Evolutionary conservation across 2,329 filamentous ascomycete genomes (phyloP), one percentile per base, ranked within the genome.

Genomic region (Paecilomyces niveus): DNA sequence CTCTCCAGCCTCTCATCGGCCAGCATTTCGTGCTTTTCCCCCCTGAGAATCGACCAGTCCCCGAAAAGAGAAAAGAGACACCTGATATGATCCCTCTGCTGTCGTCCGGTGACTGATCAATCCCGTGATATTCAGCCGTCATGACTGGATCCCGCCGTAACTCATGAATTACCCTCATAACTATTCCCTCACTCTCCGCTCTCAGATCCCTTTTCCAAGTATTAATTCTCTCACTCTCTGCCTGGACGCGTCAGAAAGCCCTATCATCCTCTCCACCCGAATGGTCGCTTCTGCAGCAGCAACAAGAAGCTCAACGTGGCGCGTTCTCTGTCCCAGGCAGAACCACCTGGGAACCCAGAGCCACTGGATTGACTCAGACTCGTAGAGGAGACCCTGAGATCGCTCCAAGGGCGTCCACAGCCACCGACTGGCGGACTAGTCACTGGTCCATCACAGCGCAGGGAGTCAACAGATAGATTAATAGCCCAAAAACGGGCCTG

Each of bases 41-140:
- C 39, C 6, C 4, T 18, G 15, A 45, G 35, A 5, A n/a, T 8
- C n/a, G n/a, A 45, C n/a, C 13, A 39, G 33, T 39, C 24, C 24
- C 24, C 24, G 24, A 26, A 26, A 26, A 26, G 24, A 26, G 24
- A 26, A 29, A 29, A 29, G 26, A 29, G 66, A 67, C 58, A 59
- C 54, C 54, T 55, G 57, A 32, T 21, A 22, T 45, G 26, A 52
- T 57, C 7, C 26, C 3, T 29, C 26, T 29, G 26, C 26, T 29
- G 26, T 1, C 13, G 32, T 33, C 51, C n/a, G 56, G 32, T 50
- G 35, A 24, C 21, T 11, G n/a, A 45, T 45, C 39, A 8, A 45
- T 45, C 39, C 39, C 39, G 39, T 45, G 39, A 45, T 45, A n/a
- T 45, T 18, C 39, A 2, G 39, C 39, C 18, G 3, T 45, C 39